Conservation (phyloP, 495 filamentous ascomycete species). For the Neurospora sp. region DNA sequence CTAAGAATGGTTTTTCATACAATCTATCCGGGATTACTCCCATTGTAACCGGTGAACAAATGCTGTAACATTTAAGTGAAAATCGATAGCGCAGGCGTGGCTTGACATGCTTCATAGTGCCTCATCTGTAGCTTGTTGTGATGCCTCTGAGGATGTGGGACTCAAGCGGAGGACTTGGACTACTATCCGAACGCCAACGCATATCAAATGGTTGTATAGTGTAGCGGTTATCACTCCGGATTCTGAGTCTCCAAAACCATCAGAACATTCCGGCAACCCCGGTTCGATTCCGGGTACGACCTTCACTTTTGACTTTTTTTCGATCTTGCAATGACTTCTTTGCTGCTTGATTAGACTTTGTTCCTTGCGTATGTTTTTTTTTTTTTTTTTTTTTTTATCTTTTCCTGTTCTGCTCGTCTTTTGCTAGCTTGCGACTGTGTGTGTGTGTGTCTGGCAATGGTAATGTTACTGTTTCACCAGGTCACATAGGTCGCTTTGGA, state of each 20-base stretch:
- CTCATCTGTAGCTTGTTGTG: neutral
- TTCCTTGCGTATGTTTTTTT: neutral
- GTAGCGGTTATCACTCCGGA: slow-evolving; percentile 1
- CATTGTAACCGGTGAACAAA: neutral
- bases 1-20: neutral
- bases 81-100: neutral
- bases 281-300: slow-evolving; percentile 28
- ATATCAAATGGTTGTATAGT: neutral
- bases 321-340: neutral
- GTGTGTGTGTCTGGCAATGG: neutral
- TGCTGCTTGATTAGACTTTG: neutral
- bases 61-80: neutral
- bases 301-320: neutral
- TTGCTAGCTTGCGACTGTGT: neutral
- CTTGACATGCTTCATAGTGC: neutral
- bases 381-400: neutral
- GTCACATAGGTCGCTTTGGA: neutral
- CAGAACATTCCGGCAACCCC: slow-evolving; percentile 18
- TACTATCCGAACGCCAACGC: accelerated
- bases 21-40: neutral
- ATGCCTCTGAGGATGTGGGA: neutral
- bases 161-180: neutral
- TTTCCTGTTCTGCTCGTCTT: neutral
- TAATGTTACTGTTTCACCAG: neutral
- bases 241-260: neutral